Conservation (phyloP, 2,329 filamentous ascomycete species). For the Penicillium olsonii region DNA sequence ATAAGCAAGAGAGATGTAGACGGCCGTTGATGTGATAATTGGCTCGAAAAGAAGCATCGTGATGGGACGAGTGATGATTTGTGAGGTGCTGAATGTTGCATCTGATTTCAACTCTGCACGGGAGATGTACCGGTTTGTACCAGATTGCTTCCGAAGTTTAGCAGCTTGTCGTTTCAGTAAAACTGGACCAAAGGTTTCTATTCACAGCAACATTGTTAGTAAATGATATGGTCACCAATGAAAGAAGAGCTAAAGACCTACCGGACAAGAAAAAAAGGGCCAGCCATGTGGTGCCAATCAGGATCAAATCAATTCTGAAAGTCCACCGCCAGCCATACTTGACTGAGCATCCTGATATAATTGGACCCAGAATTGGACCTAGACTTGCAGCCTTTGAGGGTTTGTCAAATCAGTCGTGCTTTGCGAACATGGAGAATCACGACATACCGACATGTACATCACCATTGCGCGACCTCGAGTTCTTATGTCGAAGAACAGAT, state of each 20-base stretch:
- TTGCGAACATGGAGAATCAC: background rate
- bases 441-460: conserved; percentile 43
- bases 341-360: conserved; percentile 48
- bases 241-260: conserved; percentile 8
- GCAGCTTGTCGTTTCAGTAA: conserved; percentile 60
- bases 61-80: conserved; percentile 71
- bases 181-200: conserved; percentile 62
- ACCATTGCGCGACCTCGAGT: conserved; percentile 42
- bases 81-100: conserved; percentile 61
- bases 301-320: conserved; percentile 64
- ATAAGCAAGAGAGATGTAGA: conserved; percentile 72
- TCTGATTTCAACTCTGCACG: conserved; percentile 54
- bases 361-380: conserved; percentile 46
- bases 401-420: background rate
- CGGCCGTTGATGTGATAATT: conserved; percentile 69
- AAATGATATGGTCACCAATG: background rate
- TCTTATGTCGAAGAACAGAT: conserved; percentile 44
- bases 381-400: conserved; percentile 35
- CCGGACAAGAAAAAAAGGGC: conserved; percentile 62
- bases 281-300: conserved; percentile 61
- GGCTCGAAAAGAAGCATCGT: conserved; percentile 73
- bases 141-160: conserved; percentile 58
- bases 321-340: conserved; percentile 49
- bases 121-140: conserved; percentile 53
- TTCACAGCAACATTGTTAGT: background rate